Evolutionary conservation across 2,329 filamentous ascomycete genomes (phyloP), one percentile per base, ranked within the genome.

Genomic region (Curvularia spicifera): DNA sequence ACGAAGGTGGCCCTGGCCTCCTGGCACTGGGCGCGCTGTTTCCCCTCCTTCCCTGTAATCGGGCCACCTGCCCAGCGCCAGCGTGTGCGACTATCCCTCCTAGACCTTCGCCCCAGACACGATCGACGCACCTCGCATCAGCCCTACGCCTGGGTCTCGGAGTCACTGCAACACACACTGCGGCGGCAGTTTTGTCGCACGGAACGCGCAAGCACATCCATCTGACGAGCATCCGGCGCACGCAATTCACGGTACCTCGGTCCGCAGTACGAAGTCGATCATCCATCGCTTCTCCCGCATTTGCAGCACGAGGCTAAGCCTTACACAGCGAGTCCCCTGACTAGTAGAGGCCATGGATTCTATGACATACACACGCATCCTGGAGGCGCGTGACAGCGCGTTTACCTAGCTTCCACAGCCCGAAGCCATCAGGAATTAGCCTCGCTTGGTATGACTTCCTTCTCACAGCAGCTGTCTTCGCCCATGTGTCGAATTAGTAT

Each of bases 1-100:
- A 50, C 40, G 54, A 31, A 44, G n/a, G 44, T 55, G 57, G 57
- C 37, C 49, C 59, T 56, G 59, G 49, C 59, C 31, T 43, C 35
- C 39, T 51, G 33, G 50, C 35, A 26, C 47, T 47, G 45, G 45
- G 28, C 31, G 13, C 46, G 22, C 31, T 56, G 33, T 13, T 15
- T 10, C 39, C 39, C 39, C 39, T 9, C 43, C 26, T 20, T 52
- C 33, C 52, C 39, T 44, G 55, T 45, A 39, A 55, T 49, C 45
- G 43, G 51, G 44, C 55, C 37, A 42, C 47, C 39, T 48, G 48
- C 51, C 45, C 39, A 42, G 12, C 39, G 28, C 56, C 49, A 33
- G 44, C 45, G 29, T 50, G 49, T 57, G 51, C 56, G n/a, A 52
- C 35, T 18, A 10, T 18, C 2, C 33, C 35, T 37, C 35, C 15